A percentile compares a stretch with the other conserved stretches of the same genome.
phyloP scores from a whole-genome alignment of 2,329 filamentous ascomycete genomes.

The Microthyrium microscopicum region DNA sequence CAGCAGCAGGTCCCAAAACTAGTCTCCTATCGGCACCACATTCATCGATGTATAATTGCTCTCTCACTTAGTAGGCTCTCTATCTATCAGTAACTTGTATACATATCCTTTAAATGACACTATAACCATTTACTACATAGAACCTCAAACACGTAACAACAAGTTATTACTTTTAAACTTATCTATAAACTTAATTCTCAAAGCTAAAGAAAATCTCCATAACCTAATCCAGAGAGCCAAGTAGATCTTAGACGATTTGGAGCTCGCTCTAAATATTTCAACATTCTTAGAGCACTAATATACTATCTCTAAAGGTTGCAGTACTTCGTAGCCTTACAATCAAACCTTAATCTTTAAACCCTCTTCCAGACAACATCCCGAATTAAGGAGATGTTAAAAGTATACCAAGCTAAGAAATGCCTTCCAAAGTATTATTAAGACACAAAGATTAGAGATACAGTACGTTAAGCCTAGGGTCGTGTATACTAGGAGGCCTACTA shows the following conservation, averaged over 20 bases:
- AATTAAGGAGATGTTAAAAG: slow-evolving; percentile 11
- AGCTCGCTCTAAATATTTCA: slow-evolving; percentile 11
- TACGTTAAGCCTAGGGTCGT: slow-evolving; percentile 11
- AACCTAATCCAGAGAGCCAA: slow-evolving; percentile 10
- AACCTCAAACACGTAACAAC: slow-evolving; percentile 10
- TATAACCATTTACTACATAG: slow-evolving; percentile 10
- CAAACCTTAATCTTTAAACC: slow-evolving; percentile 11
- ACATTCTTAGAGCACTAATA: slow-evolving; percentile 10
- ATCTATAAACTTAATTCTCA: slow-evolving; percentile 10
- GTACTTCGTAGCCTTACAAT: slow-evolving; percentile 10
- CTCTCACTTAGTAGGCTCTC: slow-evolving; percentile 8
- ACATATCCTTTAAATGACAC: slow-evolving; percentile 9
- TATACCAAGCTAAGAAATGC: slow-evolving; percentile 10
- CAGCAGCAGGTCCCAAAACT: slow-evolving; percentile 10
- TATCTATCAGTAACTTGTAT: slow-evolving; percentile 9
- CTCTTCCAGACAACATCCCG: slow-evolving; percentile 10
- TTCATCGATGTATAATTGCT: slow-evolving; percentile 11
- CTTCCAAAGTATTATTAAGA: slow-evolving; percentile 11
- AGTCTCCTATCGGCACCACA: slow-evolving; percentile 9
- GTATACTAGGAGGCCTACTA: slow-evolving; percentile 11
- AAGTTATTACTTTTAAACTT: slow-evolving; percentile 11
- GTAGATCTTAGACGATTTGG: slow-evolving; percentile 11
- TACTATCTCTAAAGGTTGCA: slow-evolving; percentile 11
- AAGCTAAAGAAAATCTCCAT: slow-evolving; percentile 11
- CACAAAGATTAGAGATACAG: slow-evolving; percentile 11